A percentile compares a stretch with the other conserved stretches of the same genome.
These are phyloP conservation scores for Henningerozyma blattae DNA, from an alignment of 805 yeast species.

Conservation along the genomic window DNA sequence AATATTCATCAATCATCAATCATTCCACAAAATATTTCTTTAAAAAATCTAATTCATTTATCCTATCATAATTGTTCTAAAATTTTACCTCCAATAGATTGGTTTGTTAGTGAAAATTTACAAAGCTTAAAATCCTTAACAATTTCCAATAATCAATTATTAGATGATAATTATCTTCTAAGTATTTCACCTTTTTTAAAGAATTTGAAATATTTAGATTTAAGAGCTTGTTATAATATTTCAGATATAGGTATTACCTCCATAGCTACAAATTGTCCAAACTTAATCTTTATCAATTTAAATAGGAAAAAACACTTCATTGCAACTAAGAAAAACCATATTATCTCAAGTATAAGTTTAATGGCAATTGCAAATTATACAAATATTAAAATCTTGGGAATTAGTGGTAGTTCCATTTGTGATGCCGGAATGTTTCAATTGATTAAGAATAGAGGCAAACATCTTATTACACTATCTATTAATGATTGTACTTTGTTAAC, in stretches of 20 bases:
- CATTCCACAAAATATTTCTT: neutral
- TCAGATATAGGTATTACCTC: slow-evolving; percentile 64
- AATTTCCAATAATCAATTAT: slow-evolving; percentile 57
- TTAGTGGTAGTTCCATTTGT: slow-evolving; percentile 77
- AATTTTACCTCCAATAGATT: slow-evolving; percentile 39
- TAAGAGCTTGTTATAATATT: slow-evolving; percentile 73
- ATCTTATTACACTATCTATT: slow-evolving; percentile 55
- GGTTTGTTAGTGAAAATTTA: slow-evolving; percentile 34
- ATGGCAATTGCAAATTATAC: slow-evolving; percentile 46
- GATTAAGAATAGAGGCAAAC: slow-evolving; percentile 38
- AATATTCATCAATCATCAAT: neutral
- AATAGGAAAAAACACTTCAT: slow-evolving; percentile 48
- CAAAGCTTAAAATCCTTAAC: slow-evolving; percentile 29
- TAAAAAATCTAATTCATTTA: slow-evolving; percentile 43
- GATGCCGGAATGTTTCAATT: slow-evolving; percentile 76
- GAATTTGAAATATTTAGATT: slow-evolving; percentile 50
- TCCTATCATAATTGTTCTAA: slow-evolving; percentile 79
- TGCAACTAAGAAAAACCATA: slow-evolving; percentile 23
- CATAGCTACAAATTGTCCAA: slow-evolving; percentile 49
- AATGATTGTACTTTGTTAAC: slow-evolving; percentile 58
- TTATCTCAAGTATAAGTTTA: slow-evolving; percentile 61
- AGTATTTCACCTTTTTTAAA: slow-evolving; percentile 44
- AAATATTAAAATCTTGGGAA: slow-evolving; percentile 56
- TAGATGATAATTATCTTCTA: slow-evolving; percentile 49
- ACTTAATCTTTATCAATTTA: slow-evolving; percentile 51